Evolutionary conservation across 176 grass and related monocot genomes (phyloP).

Genomic region (Dactylis glomerata): DNA sequence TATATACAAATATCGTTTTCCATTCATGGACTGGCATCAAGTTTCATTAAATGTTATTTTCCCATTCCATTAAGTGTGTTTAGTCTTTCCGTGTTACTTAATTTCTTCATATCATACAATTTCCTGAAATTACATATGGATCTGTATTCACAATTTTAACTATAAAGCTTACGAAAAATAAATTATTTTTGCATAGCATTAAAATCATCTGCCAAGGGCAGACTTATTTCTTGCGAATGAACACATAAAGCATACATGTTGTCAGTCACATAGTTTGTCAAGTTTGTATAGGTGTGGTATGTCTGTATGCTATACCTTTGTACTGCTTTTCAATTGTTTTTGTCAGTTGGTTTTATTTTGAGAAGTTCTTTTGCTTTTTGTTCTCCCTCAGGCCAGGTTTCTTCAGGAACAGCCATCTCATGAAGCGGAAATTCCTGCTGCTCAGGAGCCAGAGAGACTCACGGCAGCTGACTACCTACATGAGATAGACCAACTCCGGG

Average conservation of each 20-base stretch:
- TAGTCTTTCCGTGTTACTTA: not conserved
- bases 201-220: not conserved
- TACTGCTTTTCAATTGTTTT: not conserved
- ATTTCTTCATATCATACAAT: not conserved
- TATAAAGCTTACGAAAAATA: not conserved
- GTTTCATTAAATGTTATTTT: slow-evolving; percentile 1
- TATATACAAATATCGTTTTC: not conserved
- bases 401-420: slow-evolving; percentile 36
- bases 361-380: slow-evolving; percentile 23
- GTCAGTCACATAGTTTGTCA: not conserved
- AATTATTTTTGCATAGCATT: not conserved
- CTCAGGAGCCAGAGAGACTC: slow-evolving; percentile 36
- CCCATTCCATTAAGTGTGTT: not conserved
- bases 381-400: slow-evolving; percentile 59
- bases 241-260: not conserved
- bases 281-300: not conserved
- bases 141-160: not conserved
- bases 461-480: slow-evolving; percentile 71
- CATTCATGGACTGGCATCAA: not conserved
- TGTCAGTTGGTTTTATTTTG: slow-evolving; percentile 23
- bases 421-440: slow-evolving; percentile 30
- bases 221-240: not conserved
- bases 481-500: slow-evolving; percentile 66
- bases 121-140: not conserved
- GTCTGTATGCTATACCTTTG: not conserved